These are phyloP conservation scores for Penicillium palitans DNA, from an alignment of 2,329 filamentous ascomycete genomes.

Conservation along the genomic window DNA sequence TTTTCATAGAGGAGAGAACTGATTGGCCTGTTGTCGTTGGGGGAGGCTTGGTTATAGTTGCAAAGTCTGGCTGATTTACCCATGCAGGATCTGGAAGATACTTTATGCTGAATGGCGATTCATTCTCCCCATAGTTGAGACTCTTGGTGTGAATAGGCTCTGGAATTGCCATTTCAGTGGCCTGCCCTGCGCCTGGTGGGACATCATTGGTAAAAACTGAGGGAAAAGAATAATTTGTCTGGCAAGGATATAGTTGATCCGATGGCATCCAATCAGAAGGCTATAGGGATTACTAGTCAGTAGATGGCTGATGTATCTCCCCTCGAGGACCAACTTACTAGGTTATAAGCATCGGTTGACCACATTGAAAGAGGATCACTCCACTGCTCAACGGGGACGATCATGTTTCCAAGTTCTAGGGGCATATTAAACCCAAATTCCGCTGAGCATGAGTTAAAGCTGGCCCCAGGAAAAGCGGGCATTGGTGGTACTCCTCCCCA, in stretches of 20 bases:
- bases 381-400: background rate
- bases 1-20: background rate
- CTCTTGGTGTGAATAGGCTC: background rate
- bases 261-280: background rate
- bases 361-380: background rate
- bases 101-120: background rate
- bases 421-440: background rate
- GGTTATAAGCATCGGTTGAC: background rate
- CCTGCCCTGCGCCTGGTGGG: background rate
- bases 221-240: background rate
- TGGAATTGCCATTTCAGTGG: background rate
- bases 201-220: background rate
- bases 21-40: background rate
- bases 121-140: background rate
- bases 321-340: background rate
- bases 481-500: constrained; percentile 6
- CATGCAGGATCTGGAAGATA: background rate
- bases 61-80: background rate
- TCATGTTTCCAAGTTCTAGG: background rate
- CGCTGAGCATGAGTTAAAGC: background rate
- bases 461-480: background rate
- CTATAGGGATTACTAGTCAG: background rate
- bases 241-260: background rate
- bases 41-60: background rate
- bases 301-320: no score